These are phyloP conservation scores for Trametes coccinea DNA, from an alignment of 768 basidiomycete species.

Conservation along the genomic window DNA sequence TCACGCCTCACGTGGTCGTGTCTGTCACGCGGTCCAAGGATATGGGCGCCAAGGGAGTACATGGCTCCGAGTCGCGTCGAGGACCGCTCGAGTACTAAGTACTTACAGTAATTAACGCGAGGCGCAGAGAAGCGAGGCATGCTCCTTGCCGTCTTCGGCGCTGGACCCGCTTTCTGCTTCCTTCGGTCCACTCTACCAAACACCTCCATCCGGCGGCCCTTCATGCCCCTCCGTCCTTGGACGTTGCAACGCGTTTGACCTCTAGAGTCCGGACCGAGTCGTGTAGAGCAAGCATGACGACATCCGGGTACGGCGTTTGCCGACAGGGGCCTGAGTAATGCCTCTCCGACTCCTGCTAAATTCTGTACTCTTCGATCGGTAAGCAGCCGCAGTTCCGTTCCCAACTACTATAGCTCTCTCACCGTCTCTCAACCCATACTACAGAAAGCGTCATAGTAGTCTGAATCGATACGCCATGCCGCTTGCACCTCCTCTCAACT, in stretches of 20 bases:
- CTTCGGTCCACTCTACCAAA: too few species aligned
- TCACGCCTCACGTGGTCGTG: background rate
- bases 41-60: background rate
- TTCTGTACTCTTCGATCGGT: too few species aligned
- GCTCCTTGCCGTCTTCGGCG: background rate
- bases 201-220: too few species aligned
- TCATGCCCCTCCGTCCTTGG: too few species aligned
- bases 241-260: too few species aligned
- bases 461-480: conserved; percentile 50
- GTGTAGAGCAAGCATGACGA: background rate
- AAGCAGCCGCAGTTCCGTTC: too few species aligned
- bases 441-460: background rate
- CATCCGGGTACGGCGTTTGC: conserved; percentile 13
- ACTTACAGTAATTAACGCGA: too few species aligned
- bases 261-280: too few species aligned
- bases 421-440: background rate
- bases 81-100: too few species aligned
- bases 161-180: background rate
- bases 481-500: conserved; percentile 80
- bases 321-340: conserved; percentile 17
- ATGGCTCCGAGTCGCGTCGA: too few species aligned
- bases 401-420: background rate
- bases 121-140: too few species aligned
- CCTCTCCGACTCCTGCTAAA: background rate
- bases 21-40: background rate